phyloP scores from a whole-genome alignment of 805 yeast species.

The Saturnispora zaruensis region DNA sequence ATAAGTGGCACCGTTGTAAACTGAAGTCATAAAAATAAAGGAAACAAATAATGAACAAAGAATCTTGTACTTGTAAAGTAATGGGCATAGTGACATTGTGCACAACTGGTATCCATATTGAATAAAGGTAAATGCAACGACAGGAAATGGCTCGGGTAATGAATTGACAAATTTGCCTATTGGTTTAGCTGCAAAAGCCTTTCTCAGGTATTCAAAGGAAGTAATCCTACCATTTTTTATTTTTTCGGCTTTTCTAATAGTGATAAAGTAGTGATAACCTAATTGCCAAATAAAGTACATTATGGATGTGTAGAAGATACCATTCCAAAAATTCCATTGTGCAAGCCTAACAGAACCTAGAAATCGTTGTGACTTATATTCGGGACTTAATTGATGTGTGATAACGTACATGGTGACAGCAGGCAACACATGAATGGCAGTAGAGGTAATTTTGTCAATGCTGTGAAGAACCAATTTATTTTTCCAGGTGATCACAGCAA shows the following conservation, averaged over 20 bases:
- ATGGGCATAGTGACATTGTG: conserved; percentile 83
- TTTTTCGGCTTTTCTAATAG: conserved; percentile 67
- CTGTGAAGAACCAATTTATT: conserved; percentile 88
- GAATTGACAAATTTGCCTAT: conserved; percentile 74
- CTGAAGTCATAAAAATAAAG: conserved; percentile 68
- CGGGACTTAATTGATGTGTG: conserved; percentile 61
- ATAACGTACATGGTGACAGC: conserved; percentile 81
- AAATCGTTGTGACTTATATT: conserved; percentile 46
- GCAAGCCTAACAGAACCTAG: conserved; percentile 69
- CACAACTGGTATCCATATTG: conserved; percentile 81
- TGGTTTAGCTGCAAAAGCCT: conserved; percentile 52
- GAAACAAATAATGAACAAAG: conserved; percentile 62
- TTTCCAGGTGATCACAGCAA: conserved; percentile 94
- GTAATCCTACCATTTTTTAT: conserved; percentile 82
- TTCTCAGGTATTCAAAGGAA: conserved; percentile 76
- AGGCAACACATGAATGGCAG: conserved; percentile 86
- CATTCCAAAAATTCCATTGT: conserved; percentile 65
- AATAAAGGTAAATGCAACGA: conserved; percentile 72
- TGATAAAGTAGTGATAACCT: conserved; percentile 83
- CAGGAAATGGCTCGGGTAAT: conserved; percentile 80
- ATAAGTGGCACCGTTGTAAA: conserved; percentile 92
- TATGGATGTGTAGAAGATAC: conserved; percentile 69
- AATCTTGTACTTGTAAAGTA: conserved; percentile 68
- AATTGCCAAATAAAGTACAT: conserved; percentile 88
- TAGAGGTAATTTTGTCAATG: conserved; percentile 84